Conservation (phyloP, 2,329 filamentous ascomycete species). For the Cytospora chrysosperma region DNA sequence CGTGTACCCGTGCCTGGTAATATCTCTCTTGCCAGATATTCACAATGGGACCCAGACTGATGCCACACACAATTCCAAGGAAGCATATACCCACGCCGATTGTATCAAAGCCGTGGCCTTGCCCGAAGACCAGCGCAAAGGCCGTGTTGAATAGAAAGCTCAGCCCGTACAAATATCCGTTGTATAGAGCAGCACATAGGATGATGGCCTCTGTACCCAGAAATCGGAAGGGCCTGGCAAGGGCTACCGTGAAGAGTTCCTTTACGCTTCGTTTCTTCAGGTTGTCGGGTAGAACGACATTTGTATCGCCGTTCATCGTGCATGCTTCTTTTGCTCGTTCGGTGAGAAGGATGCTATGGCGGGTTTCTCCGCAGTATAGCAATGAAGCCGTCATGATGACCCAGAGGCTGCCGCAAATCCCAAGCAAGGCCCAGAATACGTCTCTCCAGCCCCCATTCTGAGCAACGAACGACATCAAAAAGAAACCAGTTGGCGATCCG, state of each 20-base stretch:
- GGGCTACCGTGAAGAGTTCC: conserved; percentile 41
- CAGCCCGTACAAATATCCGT: conserved; percentile 48
- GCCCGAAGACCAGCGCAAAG: conserved; percentile 48
- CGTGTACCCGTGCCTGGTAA: conserved; percentile 36
- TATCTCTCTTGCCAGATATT: conserved; percentile 45
- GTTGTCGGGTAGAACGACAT: conserved; percentile 36
- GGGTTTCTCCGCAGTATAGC: conserved; percentile 37
- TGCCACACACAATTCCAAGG: conserved; percentile 30
- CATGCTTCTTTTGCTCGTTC: conserved; percentile 34
- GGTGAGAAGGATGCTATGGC: conserved; percentile 40
- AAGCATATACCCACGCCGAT: conserved; percentile 42
- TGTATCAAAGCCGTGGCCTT: conserved; percentile 41
- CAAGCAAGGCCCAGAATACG: conserved; percentile 47
- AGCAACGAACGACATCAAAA: conserved; percentile 45
- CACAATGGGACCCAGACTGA: conserved; percentile 39
- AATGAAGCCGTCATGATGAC: conserved; percentile 40
- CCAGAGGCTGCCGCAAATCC: conserved; percentile 44
- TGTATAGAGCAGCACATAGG: conserved; percentile 47
- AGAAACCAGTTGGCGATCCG: conserved; percentile 45
- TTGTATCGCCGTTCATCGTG: conserved; percentile 28
- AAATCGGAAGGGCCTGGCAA: conserved; percentile 48
- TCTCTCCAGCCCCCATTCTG: conserved; percentile 42
- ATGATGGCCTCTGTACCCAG: conserved; percentile 47
- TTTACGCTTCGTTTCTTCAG: conserved; percentile 36
- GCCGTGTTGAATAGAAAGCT: conserved; percentile 50